Conservation (phyloP, 1,284 basidiomycete genomes). For the Ceratobasidium sp. region DNA sequence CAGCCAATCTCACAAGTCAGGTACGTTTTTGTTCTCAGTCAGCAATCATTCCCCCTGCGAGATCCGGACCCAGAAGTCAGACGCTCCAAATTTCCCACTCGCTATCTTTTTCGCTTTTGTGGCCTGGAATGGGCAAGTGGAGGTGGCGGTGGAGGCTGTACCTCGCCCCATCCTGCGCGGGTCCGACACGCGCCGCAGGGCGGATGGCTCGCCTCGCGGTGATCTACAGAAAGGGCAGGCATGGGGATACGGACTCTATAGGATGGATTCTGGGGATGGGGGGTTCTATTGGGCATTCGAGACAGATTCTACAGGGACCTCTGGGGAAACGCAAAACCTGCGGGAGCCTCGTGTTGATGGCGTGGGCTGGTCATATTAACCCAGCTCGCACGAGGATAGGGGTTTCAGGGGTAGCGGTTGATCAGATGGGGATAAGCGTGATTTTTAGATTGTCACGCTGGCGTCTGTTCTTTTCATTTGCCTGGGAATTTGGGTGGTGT, state of each 20-base stretch:
- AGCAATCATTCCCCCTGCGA: background rate
- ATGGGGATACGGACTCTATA: no score
- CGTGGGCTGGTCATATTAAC: slow-evolving; percentile 30
- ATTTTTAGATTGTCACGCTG: background rate
- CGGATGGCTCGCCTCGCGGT: background rate
- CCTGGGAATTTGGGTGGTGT: no score
- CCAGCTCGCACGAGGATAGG: slow-evolving; percentile 6
- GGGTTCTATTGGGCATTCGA: no score
- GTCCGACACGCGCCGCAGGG: slow-evolving; percentile 7
- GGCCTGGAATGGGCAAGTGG: slow-evolving; percentile 1
- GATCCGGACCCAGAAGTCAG: no score
- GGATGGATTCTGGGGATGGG: slow-evolving; percentile 24
- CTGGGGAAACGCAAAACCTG: background rate
- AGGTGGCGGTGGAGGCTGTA: slow-evolving; percentile 22
- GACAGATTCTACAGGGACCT: no score
- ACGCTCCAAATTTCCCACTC: no score
- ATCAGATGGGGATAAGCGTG: background rate
- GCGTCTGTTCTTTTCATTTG: background rate
- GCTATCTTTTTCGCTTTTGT: slow-evolving; percentile 11
- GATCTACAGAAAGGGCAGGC: background rate
- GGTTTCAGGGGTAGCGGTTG: slow-evolving; percentile 20
- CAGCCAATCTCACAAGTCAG: slow-evolving; percentile 95
- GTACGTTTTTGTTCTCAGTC: slow-evolving; percentile 12
- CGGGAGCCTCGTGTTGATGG: slow-evolving; percentile 22
- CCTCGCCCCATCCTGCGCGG: background rate